A percentile compares a stretch with the other conserved stretches of the same genome.
These are phyloP conservation scores for Saprolegnia diclina DNA, from an alignment of 352 stramenopile genomes.

Conservation along the genomic window DNA sequence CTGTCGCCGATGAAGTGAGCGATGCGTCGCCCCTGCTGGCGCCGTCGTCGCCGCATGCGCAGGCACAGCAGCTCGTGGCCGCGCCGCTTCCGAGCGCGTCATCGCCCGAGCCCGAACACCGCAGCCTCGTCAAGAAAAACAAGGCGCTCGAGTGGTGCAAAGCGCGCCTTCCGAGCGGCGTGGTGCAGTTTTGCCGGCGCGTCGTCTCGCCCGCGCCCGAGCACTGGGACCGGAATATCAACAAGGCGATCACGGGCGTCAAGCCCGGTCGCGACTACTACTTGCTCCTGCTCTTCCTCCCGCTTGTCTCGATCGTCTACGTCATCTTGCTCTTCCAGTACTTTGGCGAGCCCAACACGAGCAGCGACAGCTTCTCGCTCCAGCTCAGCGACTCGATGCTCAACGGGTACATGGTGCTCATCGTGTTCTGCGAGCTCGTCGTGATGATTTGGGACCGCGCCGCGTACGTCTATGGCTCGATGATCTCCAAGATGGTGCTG, in stretches of 20 bases:
- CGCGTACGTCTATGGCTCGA: conserved; percentile 66
- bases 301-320: conserved; percentile 55
- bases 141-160: conserved; percentile 2
- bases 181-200: conserved; percentile 35
- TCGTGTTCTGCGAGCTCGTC: conserved; percentile 70
- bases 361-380: conserved; percentile 30
- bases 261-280: conserved; percentile 81
- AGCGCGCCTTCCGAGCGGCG: neutral
- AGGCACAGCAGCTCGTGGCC: too few species aligned
- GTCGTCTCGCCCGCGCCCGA: conserved; percentile 56
- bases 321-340: conserved; percentile 73
- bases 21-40: neutral
- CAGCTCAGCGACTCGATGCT: conserved; percentile 47
- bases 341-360: conserved; percentile 58
- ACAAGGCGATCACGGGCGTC: conserved; percentile 63
- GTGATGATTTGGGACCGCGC: conserved; percentile 85
- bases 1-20: neutral
- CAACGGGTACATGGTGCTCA: conserved; percentile 77
- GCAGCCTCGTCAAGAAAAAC: conserved; percentile 1
- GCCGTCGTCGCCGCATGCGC: neutral
- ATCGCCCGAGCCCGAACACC: neutral
- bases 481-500: conserved; percentile 65
- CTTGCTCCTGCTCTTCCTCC: conserved; percentile 45
- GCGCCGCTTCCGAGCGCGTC: neutral
- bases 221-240: conserved; percentile 83